Evolutionary conservation across 192 early-diverging fungal species (phyloP), one percentile per base, ranked within the genome.

Genomic region (Backusella psychrophila): DNA sequence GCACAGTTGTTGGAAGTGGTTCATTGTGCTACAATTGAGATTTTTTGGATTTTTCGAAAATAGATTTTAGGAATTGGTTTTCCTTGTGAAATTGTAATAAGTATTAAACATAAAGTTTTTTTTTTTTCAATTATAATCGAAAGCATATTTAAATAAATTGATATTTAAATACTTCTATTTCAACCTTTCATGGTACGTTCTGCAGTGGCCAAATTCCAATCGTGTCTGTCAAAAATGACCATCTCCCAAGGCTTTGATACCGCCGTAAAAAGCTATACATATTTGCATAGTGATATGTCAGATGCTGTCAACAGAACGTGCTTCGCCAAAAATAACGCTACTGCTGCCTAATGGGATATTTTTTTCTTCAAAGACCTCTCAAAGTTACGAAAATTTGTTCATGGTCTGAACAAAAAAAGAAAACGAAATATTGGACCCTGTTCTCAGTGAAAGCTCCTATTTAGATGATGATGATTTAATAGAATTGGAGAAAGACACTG

Each of bases 361-460:
- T 94, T 86, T 44, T 78, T 84, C 26, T 76, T 71, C 0, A 77
- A 78, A n/a, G 76, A 78, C 21, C 53, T 89, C 14, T 70, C 73
- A 3, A 6, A 4, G 75, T 33, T 33, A 52, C 91, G 42, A 81
- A 86, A 34, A 63, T 35, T 36, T 68, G 23, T 90, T n/a, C 52
- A 67, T 26, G 34, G 74, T 7, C 34, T 21, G 72, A 76, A 69
- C 23, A 33, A 17, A 66, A 14, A 38, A 38, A 14, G 82, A 7
- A 87, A 93, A 66, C 1, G 46, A 49, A 49, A 49, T 12, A 4
- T 2, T 15, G 46, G 12, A 49, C 15, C 87, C 90, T 8, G 85
- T 94, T 67, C 91, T 93, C 74, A 88, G 92, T 81, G 93, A 95
- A 78, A 78, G 74, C n/a, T 85, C 87, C n/a, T 95, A 87, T 77